Base-by-base conservation (phyloP, 139 green algal species). In the Dunaliella primolecta region DNA sequence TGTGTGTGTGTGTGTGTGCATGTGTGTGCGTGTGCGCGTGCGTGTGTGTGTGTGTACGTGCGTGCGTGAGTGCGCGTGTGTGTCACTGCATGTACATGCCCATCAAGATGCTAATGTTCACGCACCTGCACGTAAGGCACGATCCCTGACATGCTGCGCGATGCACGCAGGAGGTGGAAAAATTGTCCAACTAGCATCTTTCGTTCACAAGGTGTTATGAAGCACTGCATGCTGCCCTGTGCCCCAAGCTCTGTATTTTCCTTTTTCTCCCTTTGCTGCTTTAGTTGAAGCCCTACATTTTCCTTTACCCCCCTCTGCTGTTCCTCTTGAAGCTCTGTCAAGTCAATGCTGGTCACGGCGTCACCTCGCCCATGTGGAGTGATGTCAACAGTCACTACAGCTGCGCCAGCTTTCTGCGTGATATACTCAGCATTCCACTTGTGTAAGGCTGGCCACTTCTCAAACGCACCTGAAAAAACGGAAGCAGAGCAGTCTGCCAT, bases 131-230 rank as follows among this genome's bases (percentile, higher is more conserved):
- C 34, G 35, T 81, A 81, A 1, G 77, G 77, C 77, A 81, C 77
- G 1, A 81, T 36, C 2, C 77, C 30, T 7, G 77, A 7, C 20
- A 1, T 20, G 3, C 34, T 2, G 2, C 77, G 33, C 33, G 56
- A 86, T 71, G 2, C 81, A 46, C 75, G 74, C n/a, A 71, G 78
- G 36, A 90, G 72, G 2, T 30, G 0, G 57, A 91, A 84, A 76
- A 93, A 93, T 0, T 88, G 32, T 0, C 20, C 21, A 25, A 91
- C 83, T 0, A 15, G 33, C 86, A 90, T 90, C 2, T 36, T 38
- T 35, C 55, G 46, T 86, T 89, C 84, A 34, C 87, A 80, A 0
- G 89, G 87, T 1, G 88, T 90, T 23, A 88, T 84, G 72, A 93
- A 93, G 78, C 87, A 92, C 34, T 33, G 56, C 1, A 20, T 34